A percentile compares a stretch with the other conserved stretches of the same genome.
phyloP scores from a whole-genome alignment of 1,284 basidiomycete genomes.

The Neonothopanus nambi region DNA sequence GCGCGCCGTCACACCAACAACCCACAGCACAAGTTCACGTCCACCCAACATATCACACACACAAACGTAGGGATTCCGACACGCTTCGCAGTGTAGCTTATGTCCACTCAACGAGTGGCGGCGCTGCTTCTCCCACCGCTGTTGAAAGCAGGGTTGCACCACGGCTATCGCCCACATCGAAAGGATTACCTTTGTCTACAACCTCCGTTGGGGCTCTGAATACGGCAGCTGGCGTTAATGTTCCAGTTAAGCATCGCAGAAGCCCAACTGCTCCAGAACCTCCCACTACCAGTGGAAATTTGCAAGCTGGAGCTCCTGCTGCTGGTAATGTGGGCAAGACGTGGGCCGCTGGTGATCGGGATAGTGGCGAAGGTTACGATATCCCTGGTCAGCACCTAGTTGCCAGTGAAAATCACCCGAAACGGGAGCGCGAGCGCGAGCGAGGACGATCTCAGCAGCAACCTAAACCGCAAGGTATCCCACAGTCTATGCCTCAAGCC shows the following conservation, averaged over 20 bases:
- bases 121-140: conserved; percentile 41
- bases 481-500: conserved; percentile 1
- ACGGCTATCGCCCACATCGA: conserved; percentile 32
- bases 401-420: conserved; percentile 27
- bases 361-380: conserved; percentile 33
- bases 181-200: conserved; percentile 19
- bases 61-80: conserved; percentile 72
- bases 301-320: conserved; percentile 22
- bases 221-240: background rate
- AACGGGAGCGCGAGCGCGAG: conserved; percentile 31
- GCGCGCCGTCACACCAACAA: conserved; percentile 19
- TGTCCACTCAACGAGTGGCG: no score
- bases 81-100: conserved; percentile 54
- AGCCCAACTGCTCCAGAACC: conserved; percentile 66
- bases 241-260: conserved; percentile 44
- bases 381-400: conserved; percentile 31
- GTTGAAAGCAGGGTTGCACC: conserved; percentile 20
- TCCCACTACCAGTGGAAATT: conserved; percentile 41
- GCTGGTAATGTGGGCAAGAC: conserved; percentile 37
- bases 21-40: conserved; percentile 30
- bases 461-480: conserved; percentile 26
- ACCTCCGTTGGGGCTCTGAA: background rate
- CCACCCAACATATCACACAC: conserved; percentile 30
- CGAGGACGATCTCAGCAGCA: conserved; percentile 28
- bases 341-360: conserved; percentile 49